These are phyloP conservation scores for Aspergillus quadrilineatus DNA, from an alignment of 2,329 filamentous ascomycete species.

Conservation along the genomic window DNA sequence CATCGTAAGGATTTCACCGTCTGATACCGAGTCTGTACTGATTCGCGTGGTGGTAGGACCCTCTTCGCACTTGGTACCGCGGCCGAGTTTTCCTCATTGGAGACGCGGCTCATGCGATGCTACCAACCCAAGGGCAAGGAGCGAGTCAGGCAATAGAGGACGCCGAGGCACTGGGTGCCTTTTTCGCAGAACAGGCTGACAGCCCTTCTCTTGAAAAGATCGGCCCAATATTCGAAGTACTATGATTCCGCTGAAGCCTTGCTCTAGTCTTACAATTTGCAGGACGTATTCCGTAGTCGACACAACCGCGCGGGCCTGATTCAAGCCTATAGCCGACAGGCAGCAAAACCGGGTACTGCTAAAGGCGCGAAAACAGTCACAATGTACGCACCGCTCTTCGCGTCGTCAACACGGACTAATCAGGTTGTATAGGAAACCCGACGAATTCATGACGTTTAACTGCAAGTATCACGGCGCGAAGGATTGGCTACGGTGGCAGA, in stretches of 20 bases:
- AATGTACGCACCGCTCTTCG: neutral
- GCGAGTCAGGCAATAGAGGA: slow-evolving; percentile 47
- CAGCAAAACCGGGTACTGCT: slow-evolving; percentile 2
- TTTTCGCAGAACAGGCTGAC: neutral
- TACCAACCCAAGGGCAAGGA: slow-evolving; percentile 47
- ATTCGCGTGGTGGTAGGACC: slow-evolving; percentile 20
- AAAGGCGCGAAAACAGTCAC: slow-evolving; percentile 8
- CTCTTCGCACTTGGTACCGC: slow-evolving; percentile 12
- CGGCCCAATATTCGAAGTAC: neutral
- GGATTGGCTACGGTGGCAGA: neutral
- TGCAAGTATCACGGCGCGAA: slow-evolving; percentile 5
- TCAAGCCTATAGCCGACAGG: slow-evolving; percentile 13
- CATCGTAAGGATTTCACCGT: slow-evolving; percentile 14
- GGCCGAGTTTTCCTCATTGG: slow-evolving; percentile 34
- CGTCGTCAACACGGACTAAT: neutral
- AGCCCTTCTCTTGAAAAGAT: neutral
- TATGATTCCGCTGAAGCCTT: neutral
- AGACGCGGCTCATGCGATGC: slow-evolving; percentile 41
- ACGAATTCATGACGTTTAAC: slow-evolving; percentile 11
- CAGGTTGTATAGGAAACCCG: slow-evolving; percentile 1
- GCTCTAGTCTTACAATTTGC: neutral
- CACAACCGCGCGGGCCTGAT: slow-evolving; percentile 4
- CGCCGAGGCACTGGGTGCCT: slow-evolving; percentile 29
- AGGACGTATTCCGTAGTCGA: slow-evolving; percentile 9
- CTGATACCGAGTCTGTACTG: neutral